A percentile compares a stretch with the other conserved stretches of the same genome.
These are phyloP conservation scores for Cryptococcus sp. DNA, from an alignment of 1,284 basidiomycete genomes.

Conservation along the genomic window DNA sequence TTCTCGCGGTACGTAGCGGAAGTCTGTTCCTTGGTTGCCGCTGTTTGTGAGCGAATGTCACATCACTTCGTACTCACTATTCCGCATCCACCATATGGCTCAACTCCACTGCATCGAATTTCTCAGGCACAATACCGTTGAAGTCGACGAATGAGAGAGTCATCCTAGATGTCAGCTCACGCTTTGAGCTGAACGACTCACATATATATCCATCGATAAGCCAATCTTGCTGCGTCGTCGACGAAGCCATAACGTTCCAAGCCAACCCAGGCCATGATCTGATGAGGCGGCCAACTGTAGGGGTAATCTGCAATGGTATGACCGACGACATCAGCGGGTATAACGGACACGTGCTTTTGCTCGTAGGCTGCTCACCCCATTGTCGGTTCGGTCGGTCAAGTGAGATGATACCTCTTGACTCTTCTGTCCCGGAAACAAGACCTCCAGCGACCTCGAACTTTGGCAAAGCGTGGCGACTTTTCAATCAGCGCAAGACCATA, in stretches of 20 bases:
- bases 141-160: conserved; percentile 71
- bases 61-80: conserved; percentile 57
- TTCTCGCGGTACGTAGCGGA: conserved; percentile 92
- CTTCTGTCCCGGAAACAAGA: conserved; percentile 94
- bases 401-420: conserved; percentile 92
- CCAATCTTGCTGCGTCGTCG: conserved; percentile 87
- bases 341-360: not conserved
- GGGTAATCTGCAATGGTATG: conserved; percentile 42
- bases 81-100: conserved; percentile 96
- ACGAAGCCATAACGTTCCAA: conserved; percentile 93
- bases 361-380: conserved; percentile 62
- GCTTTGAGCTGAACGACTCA: conserved; percentile 37
- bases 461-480: conserved; percentile 75
- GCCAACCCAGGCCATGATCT: conserved; percentile 96
- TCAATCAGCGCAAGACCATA: conserved; percentile 12
- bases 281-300: conserved; percentile 83
- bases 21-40: conserved; percentile 96
- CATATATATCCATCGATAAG: conserved; percentile 98
- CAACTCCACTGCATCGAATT: conserved; percentile 95
- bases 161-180: conserved; percentile 34
- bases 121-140: conserved; percentile 96
- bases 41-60: conserved; percentile 23
- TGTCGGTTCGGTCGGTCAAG: conserved; percentile 97
- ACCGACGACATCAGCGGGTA: not conserved
- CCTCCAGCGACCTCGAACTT: conserved; percentile 97